phyloP scores from a whole-genome alignment of 768 basidiomycete species.

The Dacryopinax spathularia region DNA sequence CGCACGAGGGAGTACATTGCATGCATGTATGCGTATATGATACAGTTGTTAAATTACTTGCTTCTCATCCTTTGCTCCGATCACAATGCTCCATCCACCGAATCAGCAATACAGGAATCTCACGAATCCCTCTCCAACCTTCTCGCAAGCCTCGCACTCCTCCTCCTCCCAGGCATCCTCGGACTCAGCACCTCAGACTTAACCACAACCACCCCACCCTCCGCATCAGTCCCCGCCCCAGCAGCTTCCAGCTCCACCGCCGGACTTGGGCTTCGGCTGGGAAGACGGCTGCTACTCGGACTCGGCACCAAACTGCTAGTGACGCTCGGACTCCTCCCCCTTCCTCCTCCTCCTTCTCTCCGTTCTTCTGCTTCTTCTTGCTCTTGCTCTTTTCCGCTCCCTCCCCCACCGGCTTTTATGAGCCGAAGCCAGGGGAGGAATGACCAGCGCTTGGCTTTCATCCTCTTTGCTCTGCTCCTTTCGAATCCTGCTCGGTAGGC shows the following conservation, averaged over 20 bases:
- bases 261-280: neutral
- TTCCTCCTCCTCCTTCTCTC: neutral
- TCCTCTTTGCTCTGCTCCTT: constrained; percentile 51
- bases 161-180: neutral
- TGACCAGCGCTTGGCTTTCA: constrained; percentile 21
- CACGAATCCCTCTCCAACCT: neutral
- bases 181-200: no score
- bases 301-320: neutral
- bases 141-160: neutral
- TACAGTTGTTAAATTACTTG: neutral
- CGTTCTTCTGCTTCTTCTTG: neutral
- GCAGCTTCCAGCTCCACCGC: neutral
- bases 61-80: no score
- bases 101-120: neutral
- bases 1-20: no score
- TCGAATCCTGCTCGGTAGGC: constrained; percentile 82
- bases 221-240: neutral
- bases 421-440: neutral
- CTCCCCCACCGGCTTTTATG: no score
- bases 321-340: neutral
- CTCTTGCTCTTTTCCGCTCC: neutral
- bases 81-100: neutral
- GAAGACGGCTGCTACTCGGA: neutral
- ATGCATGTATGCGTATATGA: neutral
- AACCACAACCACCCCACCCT: neutral